A percentile compares a stretch with the other conserved stretches of the same genome.
Conservation (phyloP, 2,329 filamentous ascomycete species). For the Colletotrichum paranaense region DNA sequence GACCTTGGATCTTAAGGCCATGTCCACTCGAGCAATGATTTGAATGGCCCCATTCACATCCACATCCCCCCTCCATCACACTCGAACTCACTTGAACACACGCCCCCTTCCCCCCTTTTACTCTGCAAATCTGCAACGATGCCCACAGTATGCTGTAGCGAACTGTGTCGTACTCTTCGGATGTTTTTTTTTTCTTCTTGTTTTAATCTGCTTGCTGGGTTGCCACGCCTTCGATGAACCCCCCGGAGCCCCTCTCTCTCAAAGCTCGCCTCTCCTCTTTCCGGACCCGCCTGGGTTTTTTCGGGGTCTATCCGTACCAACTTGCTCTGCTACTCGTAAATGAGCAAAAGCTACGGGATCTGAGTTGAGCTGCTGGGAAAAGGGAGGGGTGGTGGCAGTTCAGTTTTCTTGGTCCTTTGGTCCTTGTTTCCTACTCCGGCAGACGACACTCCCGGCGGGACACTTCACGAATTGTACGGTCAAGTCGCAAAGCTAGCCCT, state of each 20-base stretch:
- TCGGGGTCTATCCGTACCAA: neutral
- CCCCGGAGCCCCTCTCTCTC: neutral
- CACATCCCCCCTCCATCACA: neutral
- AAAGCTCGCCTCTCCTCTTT: neutral
- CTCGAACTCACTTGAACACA: neutral
- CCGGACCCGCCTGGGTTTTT: neutral
- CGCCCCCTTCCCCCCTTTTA: neutral
- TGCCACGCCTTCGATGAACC: neutral
- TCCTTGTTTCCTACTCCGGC: neutral
- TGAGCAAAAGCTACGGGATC: neutral
- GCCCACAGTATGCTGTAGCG: slow-evolving; percentile 22
- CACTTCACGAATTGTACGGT: neutral
- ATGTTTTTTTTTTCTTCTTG: neutral
- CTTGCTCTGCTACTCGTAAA: neutral
- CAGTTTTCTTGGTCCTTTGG: neutral
- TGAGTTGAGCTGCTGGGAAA: neutral
- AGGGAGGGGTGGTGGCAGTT: neutral
- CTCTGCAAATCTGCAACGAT: neutral
- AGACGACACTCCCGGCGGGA: neutral
- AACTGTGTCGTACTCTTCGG: slow-evolving; percentile 20
- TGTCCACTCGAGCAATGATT: neutral
- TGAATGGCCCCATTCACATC: neutral
- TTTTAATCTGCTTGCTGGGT: neutral
- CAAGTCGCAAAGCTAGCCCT: neutral
- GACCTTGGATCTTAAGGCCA: neutral